Base-by-base conservation (phyloP, 768 basidiomycete genomes). In the Polyporus arcularius region DNA sequence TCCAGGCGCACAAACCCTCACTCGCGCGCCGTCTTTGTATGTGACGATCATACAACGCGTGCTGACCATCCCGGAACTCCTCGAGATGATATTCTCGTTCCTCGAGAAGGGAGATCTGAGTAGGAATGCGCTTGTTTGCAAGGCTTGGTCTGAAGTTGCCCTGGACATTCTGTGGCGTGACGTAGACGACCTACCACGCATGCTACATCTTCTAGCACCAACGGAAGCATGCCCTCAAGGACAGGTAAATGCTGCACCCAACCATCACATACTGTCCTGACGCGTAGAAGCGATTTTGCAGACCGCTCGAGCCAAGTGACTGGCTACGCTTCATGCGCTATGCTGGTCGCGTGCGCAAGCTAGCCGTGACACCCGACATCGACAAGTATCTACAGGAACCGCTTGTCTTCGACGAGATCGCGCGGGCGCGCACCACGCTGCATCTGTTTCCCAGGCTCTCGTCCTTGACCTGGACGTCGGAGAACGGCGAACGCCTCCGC, bases 91-190 rank as follows among this genome's bases (percentile, higher is more conserved):
- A 9, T 83, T 88, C 69, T 71, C 71, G 35, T 80, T 76, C 60
- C 65, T 85, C 26, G 81, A 82, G 61, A 65, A 65, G 8, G 35
- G 58, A 1, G 70, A 78, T 4, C 80, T 84, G 63, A 74, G 75
- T 1, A 60, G 58, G 1, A 85, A 81, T 53, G 85, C 82, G 2
- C 71, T 74, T 32, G 84, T 87, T 15, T 88, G 82, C 75, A 85
- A 79, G 64, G 65, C 60, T 49, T 89, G 87, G 87, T 83, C 82
- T 1, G 78, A 82, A 11, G 71, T 83, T 28, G 83, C 85, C 1
- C 70, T 88, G 57, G 82, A 86, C 66, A 66, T 73, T n/a, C 68
- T 88, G 0, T 89, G 87, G 87, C 76, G 72, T 54, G 78, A 85
- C 2, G 79, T 87, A 7, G 71, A 76, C 53, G 76, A 82, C 60